Evolutionary conservation across 2,329 filamentous ascomycete species (phyloP).

Genomic region (Fusarium sp.): DNA sequence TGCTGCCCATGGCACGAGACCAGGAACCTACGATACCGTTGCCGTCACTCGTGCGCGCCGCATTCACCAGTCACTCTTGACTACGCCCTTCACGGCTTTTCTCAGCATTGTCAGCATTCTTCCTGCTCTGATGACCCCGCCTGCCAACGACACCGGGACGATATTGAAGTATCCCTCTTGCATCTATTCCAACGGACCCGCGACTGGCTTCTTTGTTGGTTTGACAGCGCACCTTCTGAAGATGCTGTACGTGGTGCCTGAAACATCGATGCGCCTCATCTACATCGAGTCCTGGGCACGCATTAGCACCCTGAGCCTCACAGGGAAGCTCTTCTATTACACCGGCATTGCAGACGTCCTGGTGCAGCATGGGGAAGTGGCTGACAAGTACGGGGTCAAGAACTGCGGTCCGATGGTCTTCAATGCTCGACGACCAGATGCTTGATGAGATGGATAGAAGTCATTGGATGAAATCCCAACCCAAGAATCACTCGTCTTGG

Average conservation of each 20-base stretch:
- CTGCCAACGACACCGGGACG: slow-evolving; percentile 37
- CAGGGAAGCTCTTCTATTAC: slow-evolving; percentile 79
- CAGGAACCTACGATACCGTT: slow-evolving; percentile 72
- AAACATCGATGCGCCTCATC: slow-evolving; percentile 75
- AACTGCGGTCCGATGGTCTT: slow-evolving; percentile 59
- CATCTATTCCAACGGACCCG: slow-evolving; percentile 89
- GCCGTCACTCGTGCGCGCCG: slow-evolving; percentile 80
- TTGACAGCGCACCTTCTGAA: slow-evolving; percentile 64
- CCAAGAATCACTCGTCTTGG: slow-evolving; percentile 17
- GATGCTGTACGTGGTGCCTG: slow-evolving; percentile 59
- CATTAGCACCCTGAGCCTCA: slow-evolving; percentile 84
- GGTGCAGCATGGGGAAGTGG: slow-evolving; percentile 82
- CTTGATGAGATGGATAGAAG: slow-evolving; percentile 30
- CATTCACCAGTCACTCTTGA: slow-evolving; percentile 84
- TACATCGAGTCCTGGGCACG: slow-evolving; percentile 96
- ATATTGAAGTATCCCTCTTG: slow-evolving; percentile 72
- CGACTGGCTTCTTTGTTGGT: slow-evolving; percentile 83
- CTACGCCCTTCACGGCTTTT: slow-evolving; percentile 77
- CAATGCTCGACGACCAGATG: slow-evolving; percentile 51
- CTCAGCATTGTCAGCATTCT: slow-evolving; percentile 74
- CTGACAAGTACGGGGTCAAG: slow-evolving; percentile 58
- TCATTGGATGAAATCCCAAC: neutral
- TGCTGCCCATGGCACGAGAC: slow-evolving; percentile 27
- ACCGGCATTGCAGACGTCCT: slow-evolving; percentile 79
- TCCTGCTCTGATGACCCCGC: slow-evolving; percentile 63